Conservation (phyloP, 345 rosid species). For the Cardamine chenopodiifolia region DNA sequence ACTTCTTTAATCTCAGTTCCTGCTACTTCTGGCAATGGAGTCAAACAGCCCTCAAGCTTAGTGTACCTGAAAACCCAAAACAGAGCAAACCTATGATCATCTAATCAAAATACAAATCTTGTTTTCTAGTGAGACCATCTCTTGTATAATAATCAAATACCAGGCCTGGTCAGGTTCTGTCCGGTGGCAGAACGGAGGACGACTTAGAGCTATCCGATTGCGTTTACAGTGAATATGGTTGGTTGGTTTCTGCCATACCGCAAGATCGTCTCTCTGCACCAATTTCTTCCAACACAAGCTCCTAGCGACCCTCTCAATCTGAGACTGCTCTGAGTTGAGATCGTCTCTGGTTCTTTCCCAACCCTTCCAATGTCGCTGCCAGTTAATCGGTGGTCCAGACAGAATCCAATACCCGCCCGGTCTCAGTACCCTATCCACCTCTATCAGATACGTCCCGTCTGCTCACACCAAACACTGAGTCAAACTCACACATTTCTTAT, state of each 20-base stretch:
- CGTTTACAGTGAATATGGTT: conserved; percentile 79
- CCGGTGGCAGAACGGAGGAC: conserved; percentile 62
- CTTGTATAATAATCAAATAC: conserved; percentile 44
- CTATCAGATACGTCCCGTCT: conserved; percentile 84
- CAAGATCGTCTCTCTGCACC: conserved; percentile 62
- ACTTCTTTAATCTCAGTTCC: conserved; percentile 49
- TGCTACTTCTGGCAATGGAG: conserved; percentile 72
- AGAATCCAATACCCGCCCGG: conserved; percentile 94
- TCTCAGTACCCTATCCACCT: conserved; percentile 79
- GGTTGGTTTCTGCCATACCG: conserved; percentile 86
- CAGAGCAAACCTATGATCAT: conserved; percentile 3
- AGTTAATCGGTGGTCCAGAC: conserved; percentile 91
- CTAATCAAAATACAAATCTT: neutral
- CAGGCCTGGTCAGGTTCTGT: conserved; percentile 80
- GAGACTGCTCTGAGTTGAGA: conserved; percentile 60
- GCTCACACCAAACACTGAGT: conserved; percentile 22
- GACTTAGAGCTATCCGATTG: conserved; percentile 55
- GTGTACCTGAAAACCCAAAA: conserved; percentile 60
- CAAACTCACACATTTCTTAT: neutral
- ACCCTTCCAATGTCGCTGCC: conserved; percentile 79
- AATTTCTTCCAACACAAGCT: conserved; percentile 88
- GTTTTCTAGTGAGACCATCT: neutral
- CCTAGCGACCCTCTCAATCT: conserved; percentile 60
- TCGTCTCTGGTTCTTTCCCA: conserved; percentile 71
- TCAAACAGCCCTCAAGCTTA: conserved; percentile 73